Evolutionary conservation across 2,329 filamentous ascomycete species (phyloP), one percentile per base, ranked within the genome.

Genomic region (Stachybotrys chartarum): DNA sequence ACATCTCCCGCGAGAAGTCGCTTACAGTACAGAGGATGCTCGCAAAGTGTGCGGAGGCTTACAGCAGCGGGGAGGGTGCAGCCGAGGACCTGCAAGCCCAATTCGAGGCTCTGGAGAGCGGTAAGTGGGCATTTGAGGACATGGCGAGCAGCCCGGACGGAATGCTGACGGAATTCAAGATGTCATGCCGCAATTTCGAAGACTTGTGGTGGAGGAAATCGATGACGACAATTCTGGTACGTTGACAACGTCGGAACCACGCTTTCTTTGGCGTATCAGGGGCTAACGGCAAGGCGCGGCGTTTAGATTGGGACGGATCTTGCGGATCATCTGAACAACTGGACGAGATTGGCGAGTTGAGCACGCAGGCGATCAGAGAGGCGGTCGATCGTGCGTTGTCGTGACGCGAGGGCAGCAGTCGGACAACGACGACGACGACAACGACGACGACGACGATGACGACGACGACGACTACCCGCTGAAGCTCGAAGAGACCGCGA

Each of bases 221-320:
- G 81, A 84, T 58, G 81, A 84, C 53, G 81, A 84, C 54, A 80
- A 71, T 61, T 83, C 81, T 60, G 81, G 81, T 82, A 80, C 72
- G 80, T 78, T 63, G 52, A 61, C 62, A 59, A 62, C 63, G 55
- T 57, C 63, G 18, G 16, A 11, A 44, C 39, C 39, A 44, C 39
- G 24, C 24, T 24, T 24, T 24, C 24, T 24, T 24, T 42, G 35
- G 35, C 35, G 35, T 42, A 42, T 10, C 35, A 42, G 10, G 14
- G 8, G 35, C 35, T 42, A 14, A 42, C 35, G 24, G 24, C 35
- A 14, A 42, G 35, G 14, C 14, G 35, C 35, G 35, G 8, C 14
- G 35, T 10, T 10, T 42, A 81, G 80, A 82, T 57, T 83, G 81
- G 80, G 78, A 81, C 60, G 76, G 76, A 60, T 83, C 77, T 49